These are phyloP conservation scores for Cucumis sativus DNA, from an alignment of 306 rosid genomes.

Conservation along the genomic window DNA sequence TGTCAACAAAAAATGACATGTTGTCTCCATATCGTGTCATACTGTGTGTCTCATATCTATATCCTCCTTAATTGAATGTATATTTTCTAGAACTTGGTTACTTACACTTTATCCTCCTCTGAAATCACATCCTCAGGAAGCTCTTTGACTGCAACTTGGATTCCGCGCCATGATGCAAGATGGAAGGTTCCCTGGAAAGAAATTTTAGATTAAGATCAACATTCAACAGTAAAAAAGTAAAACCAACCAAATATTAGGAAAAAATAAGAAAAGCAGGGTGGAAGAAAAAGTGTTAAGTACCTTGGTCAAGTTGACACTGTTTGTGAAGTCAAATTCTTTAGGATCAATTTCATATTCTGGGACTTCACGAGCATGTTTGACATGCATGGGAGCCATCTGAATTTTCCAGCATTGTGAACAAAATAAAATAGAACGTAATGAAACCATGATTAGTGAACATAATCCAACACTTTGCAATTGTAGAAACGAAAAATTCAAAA, in stretches of 20 bases:
- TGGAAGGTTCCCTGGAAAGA: slow-evolving; percentile 71
- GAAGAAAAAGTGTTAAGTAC: slow-evolving; percentile 13
- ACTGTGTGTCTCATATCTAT: no score
- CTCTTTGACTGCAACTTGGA: slow-evolving; percentile 78
- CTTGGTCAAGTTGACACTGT: slow-evolving; percentile 70
- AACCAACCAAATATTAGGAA: neutral
- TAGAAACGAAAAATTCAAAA: neutral
- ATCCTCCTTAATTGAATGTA: no score
- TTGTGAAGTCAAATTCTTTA: slow-evolving; percentile 74
- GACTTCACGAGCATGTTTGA: slow-evolving; percentile 62
- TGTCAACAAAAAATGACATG: no score
- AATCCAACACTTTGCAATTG: neutral
- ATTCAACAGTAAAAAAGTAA: neutral
- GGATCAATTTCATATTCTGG: slow-evolving; percentile 91
- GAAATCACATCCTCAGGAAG: slow-evolving; percentile 54
- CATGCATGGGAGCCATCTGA: slow-evolving; percentile 87
- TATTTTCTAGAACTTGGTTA: slow-evolving; percentile 13
- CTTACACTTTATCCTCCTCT: slow-evolving; percentile 77
- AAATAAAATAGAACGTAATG: neutral
- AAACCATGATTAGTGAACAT: neutral
- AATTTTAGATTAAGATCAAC: neutral
- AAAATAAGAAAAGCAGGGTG: neutral
- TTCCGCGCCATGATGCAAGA: slow-evolving; percentile 84
- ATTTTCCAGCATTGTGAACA: slow-evolving; percentile 5
- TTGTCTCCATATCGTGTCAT: no score